Percentiles rank a stretch among this genome's conserved stretches.
Conservation (phyloP, 2,329 filamentous ascomycete genomes). For the Exophiala calicioides region DNA sequence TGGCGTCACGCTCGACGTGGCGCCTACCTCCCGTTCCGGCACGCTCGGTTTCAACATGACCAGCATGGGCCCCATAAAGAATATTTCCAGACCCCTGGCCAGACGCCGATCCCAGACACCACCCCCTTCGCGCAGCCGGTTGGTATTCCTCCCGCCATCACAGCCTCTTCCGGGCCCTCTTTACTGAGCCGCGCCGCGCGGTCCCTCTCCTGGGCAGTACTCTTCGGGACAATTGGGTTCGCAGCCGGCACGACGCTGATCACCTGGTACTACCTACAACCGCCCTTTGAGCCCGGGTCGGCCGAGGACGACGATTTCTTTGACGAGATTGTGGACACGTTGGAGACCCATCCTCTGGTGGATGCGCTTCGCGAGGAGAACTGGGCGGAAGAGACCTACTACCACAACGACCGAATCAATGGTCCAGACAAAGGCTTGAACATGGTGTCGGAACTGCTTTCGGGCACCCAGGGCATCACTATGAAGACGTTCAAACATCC, state of each 20-base stretch:
- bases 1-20: conserved; percentile 17
- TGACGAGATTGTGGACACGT: conserved; percentile 34
- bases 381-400: conserved; percentile 40
- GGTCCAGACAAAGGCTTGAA: conserved; percentile 16
- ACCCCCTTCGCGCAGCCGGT: conserved; percentile 14
- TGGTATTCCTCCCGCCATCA: not conserved
- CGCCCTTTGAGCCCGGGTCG: conserved; percentile 37
- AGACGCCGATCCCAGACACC: conserved; percentile 27
- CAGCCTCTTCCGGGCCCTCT: conserved; percentile 8
- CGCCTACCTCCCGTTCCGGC: not conserved
- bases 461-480: conserved; percentile 41
- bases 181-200: conserved; percentile 19
- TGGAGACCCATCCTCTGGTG: conserved; percentile 42
- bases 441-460: conserved; percentile 43
- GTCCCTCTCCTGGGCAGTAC: conserved; percentile 19
- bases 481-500: conserved; percentile 63
- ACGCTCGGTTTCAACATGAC: conserved; percentile 16
- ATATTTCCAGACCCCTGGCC: conserved; percentile 32
- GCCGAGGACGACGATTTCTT: conserved; percentile 36
- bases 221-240: conserved; percentile 23
- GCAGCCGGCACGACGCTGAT: conserved; percentile 28
- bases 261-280: conserved; percentile 32
- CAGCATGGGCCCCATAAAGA: conserved; percentile 32
- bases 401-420: conserved; percentile 4
- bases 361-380: conserved; percentile 40